phyloP scores from a whole-genome alignment of 1,284 basidiomycete genomes.

The Ceratobasidium sp. region DNA sequence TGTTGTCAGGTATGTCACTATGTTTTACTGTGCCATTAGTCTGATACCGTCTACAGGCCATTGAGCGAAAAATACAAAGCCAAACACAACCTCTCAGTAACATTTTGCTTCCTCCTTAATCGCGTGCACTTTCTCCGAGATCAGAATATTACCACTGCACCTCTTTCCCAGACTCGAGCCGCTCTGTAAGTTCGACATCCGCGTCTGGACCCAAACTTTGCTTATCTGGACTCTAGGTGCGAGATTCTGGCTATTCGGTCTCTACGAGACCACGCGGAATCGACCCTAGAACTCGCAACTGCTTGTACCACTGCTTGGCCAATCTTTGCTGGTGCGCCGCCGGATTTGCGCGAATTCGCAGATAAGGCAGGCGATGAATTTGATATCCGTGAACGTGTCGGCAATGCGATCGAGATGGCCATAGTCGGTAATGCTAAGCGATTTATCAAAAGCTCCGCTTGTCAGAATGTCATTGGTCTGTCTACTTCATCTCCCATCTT shows the following conservation, averaged over 20 bases:
- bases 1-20: slow-evolving; percentile 59
- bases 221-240: slow-evolving; percentile 69
- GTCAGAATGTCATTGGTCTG: slow-evolving; percentile 82
- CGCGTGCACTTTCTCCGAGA: slow-evolving; percentile 85
- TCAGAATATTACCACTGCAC: slow-evolving; percentile 65
- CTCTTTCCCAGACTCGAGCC: slow-evolving; percentile 50
- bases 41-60: slow-evolving; percentile 54
- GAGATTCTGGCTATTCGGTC: slow-evolving; percentile 87
- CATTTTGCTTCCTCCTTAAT: slow-evolving; percentile 90
- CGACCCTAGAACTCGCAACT: slow-evolving; percentile 77
- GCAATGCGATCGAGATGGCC: slow-evolving; percentile 91
- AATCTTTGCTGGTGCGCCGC: slow-evolving; percentile 83
- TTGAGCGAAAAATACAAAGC: slow-evolving; percentile 74
- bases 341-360: slow-evolving; percentile 65
- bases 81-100: slow-evolving; percentile 74
- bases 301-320: slow-evolving; percentile 88
- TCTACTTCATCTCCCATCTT: slow-evolving; percentile 9
- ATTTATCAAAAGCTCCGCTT: slow-evolving; percentile 86
- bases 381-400: slow-evolving; percentile 77
- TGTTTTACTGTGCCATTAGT: slow-evolving; percentile 46
- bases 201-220: slow-evolving; percentile 46
- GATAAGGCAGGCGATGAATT: slow-evolving; percentile 71
- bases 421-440: slow-evolving; percentile 83
- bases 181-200: slow-evolving; percentile 72
- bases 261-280: slow-evolving; percentile 78